A percentile compares a stretch with the other conserved stretches of the same genome.
Conservation (phyloP, 768 basidiomycete genomes). For the Rhodotorula diobovata region DNA sequence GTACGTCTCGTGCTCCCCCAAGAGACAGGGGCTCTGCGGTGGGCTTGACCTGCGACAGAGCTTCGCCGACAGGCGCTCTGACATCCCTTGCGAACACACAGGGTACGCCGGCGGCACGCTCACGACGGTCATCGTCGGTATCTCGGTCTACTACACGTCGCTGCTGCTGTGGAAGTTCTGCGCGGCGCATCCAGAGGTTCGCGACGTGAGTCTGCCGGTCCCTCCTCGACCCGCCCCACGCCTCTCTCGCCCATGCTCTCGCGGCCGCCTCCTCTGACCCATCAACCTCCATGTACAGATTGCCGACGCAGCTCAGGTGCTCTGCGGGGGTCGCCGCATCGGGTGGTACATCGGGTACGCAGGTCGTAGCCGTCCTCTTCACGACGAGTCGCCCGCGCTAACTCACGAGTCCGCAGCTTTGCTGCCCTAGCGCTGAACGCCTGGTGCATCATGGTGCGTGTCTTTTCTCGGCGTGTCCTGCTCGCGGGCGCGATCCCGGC, state of each 20-base stretch:
- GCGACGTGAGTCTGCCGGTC: slow-evolving; percentile 9
- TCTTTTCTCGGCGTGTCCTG: too few relatives aligned
- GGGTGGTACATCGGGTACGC: slow-evolving; percentile 31
- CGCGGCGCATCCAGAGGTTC: slow-evolving; percentile 30
- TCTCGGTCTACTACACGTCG: slow-evolving; percentile 30
- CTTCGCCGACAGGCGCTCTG: too few relatives aligned
- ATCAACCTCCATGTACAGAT: neutral
- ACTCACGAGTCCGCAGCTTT: neutral
- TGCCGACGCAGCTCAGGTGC: slow-evolving; percentile 25
- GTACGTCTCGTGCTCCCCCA: neutral
- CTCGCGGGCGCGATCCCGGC: too few relatives aligned
- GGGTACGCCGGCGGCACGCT: slow-evolving; percentile 31
- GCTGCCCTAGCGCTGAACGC: slow-evolving; percentile 40
- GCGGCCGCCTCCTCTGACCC: neutral
- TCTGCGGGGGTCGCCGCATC: slow-evolving; percentile 15
- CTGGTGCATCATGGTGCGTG: neutral
- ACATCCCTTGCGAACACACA: neutral
- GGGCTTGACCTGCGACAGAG: neutral
- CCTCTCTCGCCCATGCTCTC: too few relatives aligned
- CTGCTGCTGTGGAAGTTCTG: slow-evolving; percentile 41
- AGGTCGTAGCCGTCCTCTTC: too few relatives aligned
- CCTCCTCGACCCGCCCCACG: neutral
- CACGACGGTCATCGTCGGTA: slow-evolving; percentile 17
- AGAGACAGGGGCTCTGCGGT: neutral
- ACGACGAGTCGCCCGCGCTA: neutral